Percentiles rank a stretch among this genome's conserved stretches.
phyloP scores from a whole-genome alignment of 1,139 yeast genomes.

The Suhomyces bribrorum region DNA sequence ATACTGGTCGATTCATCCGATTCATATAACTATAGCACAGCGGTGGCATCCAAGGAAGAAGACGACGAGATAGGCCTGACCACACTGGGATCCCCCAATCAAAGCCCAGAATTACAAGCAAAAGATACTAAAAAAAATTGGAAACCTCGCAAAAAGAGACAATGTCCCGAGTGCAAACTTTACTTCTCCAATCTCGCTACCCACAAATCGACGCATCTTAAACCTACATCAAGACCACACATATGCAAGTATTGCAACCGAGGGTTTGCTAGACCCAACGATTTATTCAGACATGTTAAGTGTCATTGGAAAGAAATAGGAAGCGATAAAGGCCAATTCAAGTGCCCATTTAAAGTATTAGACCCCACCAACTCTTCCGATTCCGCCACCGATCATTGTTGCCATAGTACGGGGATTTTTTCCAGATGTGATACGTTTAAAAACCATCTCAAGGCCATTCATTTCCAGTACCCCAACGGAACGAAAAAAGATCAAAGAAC shows the following conservation, averaged over 20 bases:
- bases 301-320: slow-evolving; percentile 77
- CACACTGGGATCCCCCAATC: slow-evolving; percentile 8
- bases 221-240: slow-evolving; percentile 74
- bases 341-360: slow-evolving; percentile 44
- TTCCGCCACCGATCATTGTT: slow-evolving; percentile 40
- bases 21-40: slow-evolving; percentile 9
- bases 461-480: slow-evolving; percentile 85
- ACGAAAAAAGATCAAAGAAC: slow-evolving; percentile 77
- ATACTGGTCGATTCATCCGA: slow-evolving; percentile 9
- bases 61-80: slow-evolving; percentile 12
- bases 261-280: slow-evolving; percentile 88
- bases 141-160: slow-evolving; percentile 72
- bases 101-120: slow-evolving; percentile 8
- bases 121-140: slow-evolving; percentile 19
- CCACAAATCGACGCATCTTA: slow-evolving; percentile 78
- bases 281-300: slow-evolving; percentile 78
- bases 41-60: slow-evolving; percentile 1
- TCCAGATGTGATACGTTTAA: slow-evolving; percentile 90
- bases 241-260: slow-evolving; percentile 75
- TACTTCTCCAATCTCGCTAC: slow-evolving; percentile 82
- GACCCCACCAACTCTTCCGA: slow-evolving; percentile 11
- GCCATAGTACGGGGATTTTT: slow-evolving; percentile 83
- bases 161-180: slow-evolving; percentile 79
- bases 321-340: slow-evolving; percentile 48
- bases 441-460: slow-evolving; percentile 86